phyloP scores from a whole-genome alignment of 2,329 filamentous ascomycete species.

The Pseudogymnoascus sp. region DNA sequence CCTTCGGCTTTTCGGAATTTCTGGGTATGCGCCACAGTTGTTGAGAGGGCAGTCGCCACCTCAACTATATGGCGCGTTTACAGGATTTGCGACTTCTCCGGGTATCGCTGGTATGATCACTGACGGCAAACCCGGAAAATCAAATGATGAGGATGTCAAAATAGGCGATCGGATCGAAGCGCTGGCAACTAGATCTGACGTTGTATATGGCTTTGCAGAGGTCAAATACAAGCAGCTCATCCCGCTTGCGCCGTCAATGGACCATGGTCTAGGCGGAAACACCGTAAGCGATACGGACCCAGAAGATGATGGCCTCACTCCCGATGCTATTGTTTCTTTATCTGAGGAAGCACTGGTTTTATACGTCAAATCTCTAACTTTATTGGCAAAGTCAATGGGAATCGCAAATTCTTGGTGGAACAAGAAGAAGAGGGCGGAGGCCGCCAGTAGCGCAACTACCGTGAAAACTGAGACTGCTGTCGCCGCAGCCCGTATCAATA shows the following conservation, averaged over 20 bases:
- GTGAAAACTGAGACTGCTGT: slow-evolving; percentile 35
- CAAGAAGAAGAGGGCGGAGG: slow-evolving; percentile 63
- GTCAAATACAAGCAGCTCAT: slow-evolving; percentile 98
- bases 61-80: slow-evolving; percentile 71
- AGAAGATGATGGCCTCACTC: slow-evolving; percentile 72
- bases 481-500: slow-evolving; percentile 66
- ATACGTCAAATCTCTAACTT: slow-evolving; percentile 86
- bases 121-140: slow-evolving; percentile 52
- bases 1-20: slow-evolving; percentile 60
- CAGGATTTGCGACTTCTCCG: slow-evolving; percentile 69
- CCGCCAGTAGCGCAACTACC: slow-evolving; percentile 35
- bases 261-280: slow-evolving; percentile 62
- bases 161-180: slow-evolving; percentile 82
- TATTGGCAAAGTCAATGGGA: slow-evolving; percentile 92
- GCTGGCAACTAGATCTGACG: slow-evolving; percentile 84
- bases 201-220: slow-evolving; percentile 95
- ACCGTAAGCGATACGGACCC: slow-evolving; percentile 41
- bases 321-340: slow-evolving; percentile 76
- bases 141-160: slow-evolving; percentile 70
- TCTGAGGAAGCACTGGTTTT: slow-evolving; percentile 93
- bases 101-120: slow-evolving; percentile 56
- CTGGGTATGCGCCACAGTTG: slow-evolving; percentile 55
- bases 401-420: slow-evolving; percentile 90
- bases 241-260: slow-evolving; percentile 71
- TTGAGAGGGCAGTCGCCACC: slow-evolving; percentile 65